Base-by-base conservation (phyloP, 1,139 yeast species). In the Wickerhamomyces sp. region DNA sequence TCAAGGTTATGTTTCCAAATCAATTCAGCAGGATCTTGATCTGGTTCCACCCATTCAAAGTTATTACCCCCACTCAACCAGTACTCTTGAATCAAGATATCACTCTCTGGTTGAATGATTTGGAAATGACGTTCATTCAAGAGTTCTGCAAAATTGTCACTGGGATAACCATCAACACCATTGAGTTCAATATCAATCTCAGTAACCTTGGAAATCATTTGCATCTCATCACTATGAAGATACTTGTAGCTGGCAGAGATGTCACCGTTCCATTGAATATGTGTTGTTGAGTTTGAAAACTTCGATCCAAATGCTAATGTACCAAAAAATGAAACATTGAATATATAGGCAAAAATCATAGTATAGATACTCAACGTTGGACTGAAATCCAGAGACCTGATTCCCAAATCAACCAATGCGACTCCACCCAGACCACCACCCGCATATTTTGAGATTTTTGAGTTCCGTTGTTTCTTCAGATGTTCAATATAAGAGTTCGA, bases 61-160 rank as follows among this genome's bases (percentile, higher is more conserved):
- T 82, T 83, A 52, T 80, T 84, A 33, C 88, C 87, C 13, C 84
- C 82, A 46, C 78, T 70, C 65, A 79, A 69, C 87, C 88, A 81
- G 59, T 81, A 81, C 42, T 84, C 86, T 59, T 81, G 81, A 49
- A 81, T 58, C 64, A 76, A 74, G 43, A 78, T 56, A 48, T 80
- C 84, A 48, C 75, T 50, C 43, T 68, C 73, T 8, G 75, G 73
- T 49, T 71, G 74, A 26, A 69, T 65, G 8, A 68, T 63, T 27
- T 59, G 58, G 44, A 73, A 58, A 32, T 65, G 54, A 34, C 65
- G 56, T 15, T 38, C 41, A n/a, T 45, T 48, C 29, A 67, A 34
- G 2, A 37, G 44, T 14, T 43, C 42, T 18, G 63, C 63, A 39
- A 68, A 55, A 11, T 56, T 59, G 34, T 59, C 54, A 7, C 68